Base-by-base conservation (phyloP, 345 rosid genomes). In the Eucalyptus grandis region DNA sequence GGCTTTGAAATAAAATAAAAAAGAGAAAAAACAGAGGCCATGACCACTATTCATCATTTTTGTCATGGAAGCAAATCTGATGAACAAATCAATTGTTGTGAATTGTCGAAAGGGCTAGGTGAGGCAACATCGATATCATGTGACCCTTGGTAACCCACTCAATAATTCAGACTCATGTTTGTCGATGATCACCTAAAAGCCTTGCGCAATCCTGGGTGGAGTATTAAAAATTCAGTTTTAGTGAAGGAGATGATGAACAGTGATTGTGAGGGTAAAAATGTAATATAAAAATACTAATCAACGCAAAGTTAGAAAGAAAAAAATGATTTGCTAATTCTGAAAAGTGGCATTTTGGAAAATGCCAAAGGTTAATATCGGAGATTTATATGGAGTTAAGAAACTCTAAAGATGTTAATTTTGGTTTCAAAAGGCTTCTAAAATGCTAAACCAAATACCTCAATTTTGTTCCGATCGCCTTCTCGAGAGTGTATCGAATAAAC, bases 131-230 rank as follows among this genome's bases (percentile, higher is more conserved):
- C 0, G 4, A 12, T 60, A 4, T 27, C 3, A 5, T 0, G 4
- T 30, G 31, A 58, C 14, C 7, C 2, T 58, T 24, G 6, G 4
- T 10, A 2, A 27, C 34, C 8, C 15, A 12, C 16, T 30, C 8
- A 12, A 11, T 60, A 60, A 56, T 30, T 24, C 1, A 22, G 1
- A 56, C 0, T 0, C 1, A 56, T 56, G 4, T 0, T 12, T 6
- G 8, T 0, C 2, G 2, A 27, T 0, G 4, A 60, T n/a, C 9
- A 31, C 1, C 3, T 31, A 14, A 4, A 31, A 65, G 37, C 11
- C 77, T n/a, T 4, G 3, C 2, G 1, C 10, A 9, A n/a, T 8
- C 19, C 2, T 14, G 1, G 3, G 4, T 14, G 37, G 34, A n/a
- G 16, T 15, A 65, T 65, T 15, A 6, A 31, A n/a, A 12, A 62